phyloP scores from a whole-genome alignment of 2,329 filamentous ascomycete genomes.

The Colletotrichum lupini region DNA sequence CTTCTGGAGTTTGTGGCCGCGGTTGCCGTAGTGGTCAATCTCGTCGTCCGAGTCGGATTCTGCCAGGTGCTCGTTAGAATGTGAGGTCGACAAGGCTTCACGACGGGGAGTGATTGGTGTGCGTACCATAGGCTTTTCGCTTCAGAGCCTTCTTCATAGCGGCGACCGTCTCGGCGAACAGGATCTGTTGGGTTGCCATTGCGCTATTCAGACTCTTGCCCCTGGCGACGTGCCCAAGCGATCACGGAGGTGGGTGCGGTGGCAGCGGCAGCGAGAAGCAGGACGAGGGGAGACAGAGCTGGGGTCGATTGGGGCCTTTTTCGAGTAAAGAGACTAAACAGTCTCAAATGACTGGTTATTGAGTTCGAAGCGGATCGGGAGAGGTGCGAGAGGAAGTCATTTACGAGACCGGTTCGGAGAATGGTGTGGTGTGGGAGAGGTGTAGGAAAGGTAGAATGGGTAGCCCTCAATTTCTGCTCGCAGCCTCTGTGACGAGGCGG shows the following conservation, averaged over 20 bases:
- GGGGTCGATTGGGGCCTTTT: not conserved
- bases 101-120: not conserved
- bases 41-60: conserved; percentile 83
- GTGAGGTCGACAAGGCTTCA: not conserved
- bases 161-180: conserved; percentile 74
- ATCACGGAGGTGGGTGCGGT: conserved; percentile 17
- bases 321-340: not conserved
- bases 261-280: conserved; percentile 5
- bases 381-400: conserved; percentile 17
- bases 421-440: conserved; percentile 27
- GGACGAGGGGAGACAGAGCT: not conserved
- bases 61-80: conserved; percentile 47
- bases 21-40: conserved; percentile 76
- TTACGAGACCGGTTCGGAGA: conserved; percentile 2
- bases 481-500: conserved; percentile 35
- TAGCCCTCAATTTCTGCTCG: conserved; percentile 37
- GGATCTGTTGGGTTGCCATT: conserved; percentile 66
- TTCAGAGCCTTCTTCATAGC: conserved; percentile 77
- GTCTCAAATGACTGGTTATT: not conserved
- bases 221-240: conserved; percentile 24
- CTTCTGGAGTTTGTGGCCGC: conserved; percentile 83
- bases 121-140: conserved; percentile 69
- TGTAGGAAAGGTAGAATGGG: conserved; percentile 19
- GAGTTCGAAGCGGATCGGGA: not conserved
- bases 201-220: conserved; percentile 16